phyloP scores from a whole-genome alignment of 2,329 filamentous ascomycete genomes.

The Nemania serpens region DNA sequence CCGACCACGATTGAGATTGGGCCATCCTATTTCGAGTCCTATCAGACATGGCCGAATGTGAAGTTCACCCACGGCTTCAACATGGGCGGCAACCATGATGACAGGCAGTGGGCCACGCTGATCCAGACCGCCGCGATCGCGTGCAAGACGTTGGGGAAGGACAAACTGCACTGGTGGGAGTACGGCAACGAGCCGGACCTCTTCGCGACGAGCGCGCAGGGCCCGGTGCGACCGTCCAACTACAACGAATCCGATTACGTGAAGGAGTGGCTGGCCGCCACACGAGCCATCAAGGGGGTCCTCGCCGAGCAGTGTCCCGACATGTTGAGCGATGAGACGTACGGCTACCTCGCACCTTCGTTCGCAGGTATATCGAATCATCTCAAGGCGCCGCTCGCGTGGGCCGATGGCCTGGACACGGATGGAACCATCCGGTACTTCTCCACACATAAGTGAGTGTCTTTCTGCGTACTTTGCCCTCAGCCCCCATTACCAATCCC shows the following conservation, averaged over 20 bases:
- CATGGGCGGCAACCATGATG: slow-evolving; percentile 55
- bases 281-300: slow-evolving; percentile 51
- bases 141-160: slow-evolving; percentile 58
- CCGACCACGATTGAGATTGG: slow-evolving; percentile 65
- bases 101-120: slow-evolving; percentile 54
- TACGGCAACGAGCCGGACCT: slow-evolving; percentile 70
- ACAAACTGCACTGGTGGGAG: slow-evolving; percentile 61
- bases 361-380: slow-evolving; percentile 58
- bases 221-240: slow-evolving; percentile 53
- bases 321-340: slow-evolving; percentile 46
- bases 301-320: slow-evolving; percentile 57
- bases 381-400: slow-evolving; percentile 55
- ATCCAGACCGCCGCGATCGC: slow-evolving; percentile 59
- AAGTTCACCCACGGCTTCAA: slow-evolving; percentile 68
- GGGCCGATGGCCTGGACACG: slow-evolving; percentile 57
- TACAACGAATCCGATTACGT: slow-evolving; percentile 63
- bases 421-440: slow-evolving; percentile 57
- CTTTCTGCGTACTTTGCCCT: neutral
- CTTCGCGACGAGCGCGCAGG: slow-evolving; percentile 57
- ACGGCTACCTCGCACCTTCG: slow-evolving; percentile 61
- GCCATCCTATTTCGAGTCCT: slow-evolving; percentile 66
- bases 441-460: slow-evolving; percentile 62
- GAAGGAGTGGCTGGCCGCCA: slow-evolving; percentile 61
- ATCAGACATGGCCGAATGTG: slow-evolving; percentile 58
- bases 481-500: neutral